Base-by-base conservation (phyloP, 345 rosid genomes). In the Syzygium oleosum region DNA sequence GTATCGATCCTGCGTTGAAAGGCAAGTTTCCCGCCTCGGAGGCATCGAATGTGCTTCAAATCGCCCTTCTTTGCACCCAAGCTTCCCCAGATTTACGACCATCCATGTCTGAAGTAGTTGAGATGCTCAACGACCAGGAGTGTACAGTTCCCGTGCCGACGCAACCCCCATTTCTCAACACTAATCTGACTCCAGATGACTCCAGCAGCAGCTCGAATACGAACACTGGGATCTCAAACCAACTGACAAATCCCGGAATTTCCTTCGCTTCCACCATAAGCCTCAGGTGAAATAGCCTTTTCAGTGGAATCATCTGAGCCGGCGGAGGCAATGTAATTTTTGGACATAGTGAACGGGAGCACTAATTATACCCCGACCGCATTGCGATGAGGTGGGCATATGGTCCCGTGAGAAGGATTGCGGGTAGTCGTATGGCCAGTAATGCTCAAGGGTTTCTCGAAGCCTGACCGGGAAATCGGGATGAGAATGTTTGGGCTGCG, bases 1-100 rank as follows among this genome's bases (percentile, higher is more conserved):
- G 86, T 9, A 54, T 89, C 3, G 87, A 89, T 58, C 88, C 88
- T 23, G 51, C 29, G 46, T 21, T 89, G 86, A 23, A 29, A 56
- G 87, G 85, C 55, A 55, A 84, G 46, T 87, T 84, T 41, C 85
- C 87, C 3, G 27, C 1, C 21, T 56, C 84, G 43, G 88, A 87
- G 90, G 84, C 85, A 12, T 25, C 73, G 12, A 51, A 89, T 34
- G 80, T 89, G 58, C 87, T 89, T 29, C 86, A 38, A 59, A 84
- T 87, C 12, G 87, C 87, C n/a, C 90, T 89, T 31, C 77, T 89
- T 43, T 89, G 88, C 73, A 51, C 90, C 5, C 90, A 89, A 56
- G 90, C 90, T 38, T 89, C 88, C 19, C 85, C 88, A 46, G 77
- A 78, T 43, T 43, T 86, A 68, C 86, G 90, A 52, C 90, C 90